Evolutionary conservation across 805 yeast genomes (phyloP).

Genomic region (Spathaspora hagerdaliae): DNA sequence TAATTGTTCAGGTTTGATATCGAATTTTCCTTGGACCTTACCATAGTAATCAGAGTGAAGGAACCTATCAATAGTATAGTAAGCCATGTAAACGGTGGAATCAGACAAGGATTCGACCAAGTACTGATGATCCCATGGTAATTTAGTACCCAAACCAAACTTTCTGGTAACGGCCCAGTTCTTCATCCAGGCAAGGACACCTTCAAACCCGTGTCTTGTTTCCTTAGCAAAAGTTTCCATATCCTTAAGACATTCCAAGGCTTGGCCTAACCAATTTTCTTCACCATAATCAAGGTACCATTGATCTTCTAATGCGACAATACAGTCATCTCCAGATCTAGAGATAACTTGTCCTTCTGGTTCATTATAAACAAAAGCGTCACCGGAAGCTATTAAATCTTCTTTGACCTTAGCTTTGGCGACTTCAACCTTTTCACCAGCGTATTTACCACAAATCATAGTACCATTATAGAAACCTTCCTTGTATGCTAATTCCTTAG

Average conservation of each 20-base stretch:
- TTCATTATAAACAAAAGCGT: slow-evolving; percentile 88
- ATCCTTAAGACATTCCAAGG: slow-evolving; percentile 68
- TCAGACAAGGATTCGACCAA: slow-evolving; percentile 94
- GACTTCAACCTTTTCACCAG: slow-evolving; percentile 83
- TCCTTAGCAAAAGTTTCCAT: slow-evolving; percentile 82
- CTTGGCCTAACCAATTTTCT: slow-evolving; percentile 77
- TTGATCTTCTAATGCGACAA: slow-evolving; percentile 96
- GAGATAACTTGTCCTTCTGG: slow-evolving; percentile 89
- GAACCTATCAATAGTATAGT: slow-evolving; percentile 84
- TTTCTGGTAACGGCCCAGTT: slow-evolving; percentile 98
- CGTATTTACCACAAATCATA: slow-evolving; percentile 74
- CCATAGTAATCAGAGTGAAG: slow-evolving; percentile 88
- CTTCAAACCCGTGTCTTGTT: slow-evolving; percentile 87
- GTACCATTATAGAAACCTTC: slow-evolving; percentile 94
- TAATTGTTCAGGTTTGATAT: slow-evolving; percentile 77
- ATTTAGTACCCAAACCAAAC: slow-evolving; percentile 89
- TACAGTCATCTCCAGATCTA: slow-evolving; percentile 94
- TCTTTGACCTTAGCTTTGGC: slow-evolving; percentile 86
- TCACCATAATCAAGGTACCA: slow-evolving; percentile 99
- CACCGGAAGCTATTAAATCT: slow-evolving; percentile 71
- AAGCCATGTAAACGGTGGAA: slow-evolving; percentile 93
- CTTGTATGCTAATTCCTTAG: slow-evolving; percentile 92
- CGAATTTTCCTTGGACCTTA: slow-evolving; percentile 63
- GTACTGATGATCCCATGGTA: slow-evolving; percentile 96
- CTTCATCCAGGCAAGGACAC: slow-evolving; percentile 91